phyloP scores from a whole-genome alignment of 345 rosid genomes.

The Raphanus raphanistrum region DNA sequence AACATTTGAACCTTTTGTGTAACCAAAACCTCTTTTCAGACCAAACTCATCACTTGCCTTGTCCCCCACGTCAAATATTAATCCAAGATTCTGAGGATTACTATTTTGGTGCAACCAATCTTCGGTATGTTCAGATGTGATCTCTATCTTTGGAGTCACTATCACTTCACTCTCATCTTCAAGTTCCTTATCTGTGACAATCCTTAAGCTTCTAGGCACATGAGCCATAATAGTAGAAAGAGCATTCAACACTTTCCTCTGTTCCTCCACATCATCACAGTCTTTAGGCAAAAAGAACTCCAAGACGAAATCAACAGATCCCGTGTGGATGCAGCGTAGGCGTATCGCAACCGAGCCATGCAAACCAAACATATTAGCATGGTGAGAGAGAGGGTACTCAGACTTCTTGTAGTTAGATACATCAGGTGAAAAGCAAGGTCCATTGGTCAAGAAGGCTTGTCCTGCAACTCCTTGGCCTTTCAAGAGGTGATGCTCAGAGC shows the following conservation, averaged over 20 bases:
- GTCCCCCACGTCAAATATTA: constrained; percentile 34
- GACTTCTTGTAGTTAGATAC: constrained; percentile 57
- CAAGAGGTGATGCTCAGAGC: constrained; percentile 90
- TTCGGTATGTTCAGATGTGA: constrained; percentile 30
- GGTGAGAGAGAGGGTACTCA: constrained; percentile 92
- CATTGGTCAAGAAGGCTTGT: constrained; percentile 81
- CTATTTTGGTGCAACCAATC: not conserved
- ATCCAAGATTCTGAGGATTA: constrained; percentile 39
- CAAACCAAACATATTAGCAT: constrained; percentile 76
- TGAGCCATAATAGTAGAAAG: constrained; percentile 67
- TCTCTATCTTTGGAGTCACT: constrained; percentile 34
- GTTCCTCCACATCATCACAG: constrained; percentile 61
- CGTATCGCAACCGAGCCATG: constrained; percentile 85
- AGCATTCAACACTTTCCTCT: constrained; percentile 64
- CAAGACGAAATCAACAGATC: constrained; percentile 71
- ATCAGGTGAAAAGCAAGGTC: constrained; percentile 83
- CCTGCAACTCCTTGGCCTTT: constrained; percentile 93
- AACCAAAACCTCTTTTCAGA: constrained; percentile 43
- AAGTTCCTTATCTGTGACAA: constrained; percentile 69
- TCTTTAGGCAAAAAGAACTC: constrained; percentile 87
- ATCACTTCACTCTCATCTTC: constrained; percentile 56
- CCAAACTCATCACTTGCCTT: constrained; percentile 37
- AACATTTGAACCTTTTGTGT: constrained; percentile 46
- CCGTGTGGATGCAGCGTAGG: constrained; percentile 64
- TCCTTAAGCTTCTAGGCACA: constrained; percentile 69